These are phyloP conservation scores for Penicillium salamii DNA, from an alignment of 495 filamentous ascomycete species.

Conservation along the genomic window DNA sequence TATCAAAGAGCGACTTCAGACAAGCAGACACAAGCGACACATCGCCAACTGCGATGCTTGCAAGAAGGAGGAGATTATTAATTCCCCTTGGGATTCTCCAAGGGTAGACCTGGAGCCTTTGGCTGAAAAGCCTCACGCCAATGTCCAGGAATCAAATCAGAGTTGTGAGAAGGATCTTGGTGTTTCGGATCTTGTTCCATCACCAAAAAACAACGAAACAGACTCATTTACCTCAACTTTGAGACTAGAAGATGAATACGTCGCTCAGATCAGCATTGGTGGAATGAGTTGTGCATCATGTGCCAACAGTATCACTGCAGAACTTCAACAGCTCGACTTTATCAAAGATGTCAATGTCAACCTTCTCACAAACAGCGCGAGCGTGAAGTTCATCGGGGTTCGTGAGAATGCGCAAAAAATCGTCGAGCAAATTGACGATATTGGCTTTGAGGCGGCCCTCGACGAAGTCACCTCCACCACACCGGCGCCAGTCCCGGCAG, in stretches of 20 bases:
- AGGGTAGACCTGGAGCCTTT: conserved; percentile 3
- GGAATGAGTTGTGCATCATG: conserved; percentile 70
- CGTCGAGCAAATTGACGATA: conserved; percentile 49
- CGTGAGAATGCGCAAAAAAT: conserved; percentile 41
- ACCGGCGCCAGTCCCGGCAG: conserved; percentile 16
- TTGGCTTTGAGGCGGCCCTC: conserved; percentile 53
- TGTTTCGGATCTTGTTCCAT: no score
- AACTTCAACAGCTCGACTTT: conserved; percentile 48
- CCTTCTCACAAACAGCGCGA: conserved; percentile 58
- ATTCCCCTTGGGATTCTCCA: conserved; percentile 8
- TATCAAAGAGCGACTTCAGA: conserved; percentile 21
- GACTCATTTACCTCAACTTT: background rate
- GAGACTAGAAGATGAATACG: conserved; percentile 25
- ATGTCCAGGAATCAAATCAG: background rate
- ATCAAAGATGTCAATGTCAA: conserved; percentile 55
- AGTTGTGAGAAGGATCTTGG: background rate
- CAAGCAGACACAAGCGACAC: conserved; percentile 27
- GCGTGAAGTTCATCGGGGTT: conserved; percentile 43
- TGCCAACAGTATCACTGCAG: conserved; percentile 50
- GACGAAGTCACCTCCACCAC: conserved; percentile 37
- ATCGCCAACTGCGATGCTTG: conserved; percentile 52
- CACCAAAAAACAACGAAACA: no score
- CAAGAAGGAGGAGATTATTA: conserved; percentile 31
- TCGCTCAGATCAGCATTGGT: conserved; percentile 49
- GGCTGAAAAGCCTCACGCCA: conserved; percentile 12